A percentile compares a stretch with the other conserved stretches of the same genome.
phyloP scores from a whole-genome alignment of 768 basidiomycete species.

The Lactifluus hygrophoroides region DNA sequence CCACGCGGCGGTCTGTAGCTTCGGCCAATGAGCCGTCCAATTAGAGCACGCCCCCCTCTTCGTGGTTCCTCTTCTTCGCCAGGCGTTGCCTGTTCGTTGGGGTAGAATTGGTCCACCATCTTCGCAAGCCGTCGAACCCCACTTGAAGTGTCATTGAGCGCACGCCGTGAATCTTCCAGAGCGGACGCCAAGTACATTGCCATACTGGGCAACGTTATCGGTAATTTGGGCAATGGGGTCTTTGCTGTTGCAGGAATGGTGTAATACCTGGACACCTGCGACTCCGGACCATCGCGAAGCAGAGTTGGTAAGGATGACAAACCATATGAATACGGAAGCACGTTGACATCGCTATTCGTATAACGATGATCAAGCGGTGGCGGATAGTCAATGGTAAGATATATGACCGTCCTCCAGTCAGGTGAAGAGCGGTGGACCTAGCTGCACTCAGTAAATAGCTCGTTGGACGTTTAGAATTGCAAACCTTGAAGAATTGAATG shows the following conservation, averaged over 20 bases:
- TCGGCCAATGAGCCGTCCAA: constrained; percentile 45
- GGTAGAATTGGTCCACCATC: constrained; percentile 61
- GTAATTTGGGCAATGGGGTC: constrained; percentile 61
- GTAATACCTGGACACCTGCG: constrained; percentile 57
- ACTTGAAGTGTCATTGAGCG: constrained; percentile 48
- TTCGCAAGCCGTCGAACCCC: constrained; percentile 62
- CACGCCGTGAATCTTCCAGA: constrained; percentile 57
- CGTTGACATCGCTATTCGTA: constrained; percentile 49
- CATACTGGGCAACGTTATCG: constrained; percentile 67
- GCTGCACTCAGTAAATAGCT: constrained; percentile 2
- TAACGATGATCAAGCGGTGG: constrained; percentile 42
- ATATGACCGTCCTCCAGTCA: constrained; percentile 69
- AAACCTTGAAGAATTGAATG: constrained; percentile 70
- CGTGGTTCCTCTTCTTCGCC: constrained; percentile 37
- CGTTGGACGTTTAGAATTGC: not conserved
- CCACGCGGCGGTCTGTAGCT: constrained; percentile 39
- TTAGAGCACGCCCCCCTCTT: constrained; percentile 36
- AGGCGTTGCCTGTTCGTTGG: constrained; percentile 29
- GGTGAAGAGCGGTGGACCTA: constrained; percentile 51
- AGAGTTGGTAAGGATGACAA: constrained; percentile 51
- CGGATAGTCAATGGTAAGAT: constrained; percentile 69
- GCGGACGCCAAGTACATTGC: constrained; percentile 68
- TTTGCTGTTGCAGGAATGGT: constrained; percentile 53
- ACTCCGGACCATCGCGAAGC: constrained; percentile 56
- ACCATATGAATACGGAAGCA: constrained; percentile 66